These are phyloP conservation scores for Gaultheria prostrata DNA, from an alignment of 148 eudicot species.

Conservation along the genomic window DNA sequence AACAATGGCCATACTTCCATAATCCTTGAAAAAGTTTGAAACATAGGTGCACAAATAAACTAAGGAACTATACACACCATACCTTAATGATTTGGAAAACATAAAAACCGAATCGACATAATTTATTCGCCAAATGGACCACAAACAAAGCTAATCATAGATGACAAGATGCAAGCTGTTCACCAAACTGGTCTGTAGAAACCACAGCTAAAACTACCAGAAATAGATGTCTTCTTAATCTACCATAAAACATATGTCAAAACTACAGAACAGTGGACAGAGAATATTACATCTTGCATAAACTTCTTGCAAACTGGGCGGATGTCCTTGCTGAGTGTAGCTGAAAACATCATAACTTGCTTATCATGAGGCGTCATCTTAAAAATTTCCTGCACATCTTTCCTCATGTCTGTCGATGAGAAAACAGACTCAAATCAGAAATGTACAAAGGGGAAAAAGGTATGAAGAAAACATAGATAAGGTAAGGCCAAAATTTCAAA, in stretches of 20 bases:
- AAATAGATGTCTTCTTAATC: neutral
- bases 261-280: neutral
- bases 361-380: constrained; percentile 49
- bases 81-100: neutral
- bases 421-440: neutral
- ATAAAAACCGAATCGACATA: neutral
- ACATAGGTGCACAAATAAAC: neutral
- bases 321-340: constrained; percentile 47
- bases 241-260: neutral
- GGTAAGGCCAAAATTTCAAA: neutral
- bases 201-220: neutral
- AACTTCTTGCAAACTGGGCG: constrained; percentile 51
- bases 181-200: neutral
- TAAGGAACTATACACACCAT: neutral
- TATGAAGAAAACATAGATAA: too few relatives aligned
- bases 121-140: neutral
- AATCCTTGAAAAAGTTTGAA: neutral
- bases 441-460: too few relatives aligned
- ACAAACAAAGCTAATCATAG: neutral
- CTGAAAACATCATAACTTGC: constrained; percentile 52
- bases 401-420: constrained; percentile 35
- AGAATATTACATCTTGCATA: constrained; percentile 42
- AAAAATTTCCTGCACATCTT: constrained; percentile 42
- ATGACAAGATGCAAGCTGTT: neutral
- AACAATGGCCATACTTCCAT: neutral